A percentile compares a stretch with the other conserved stretches of the same genome.
Evolutionary conservation across 306 rosid genomes (phyloP).

Genomic region (Begonia fuchsioides): DNA sequence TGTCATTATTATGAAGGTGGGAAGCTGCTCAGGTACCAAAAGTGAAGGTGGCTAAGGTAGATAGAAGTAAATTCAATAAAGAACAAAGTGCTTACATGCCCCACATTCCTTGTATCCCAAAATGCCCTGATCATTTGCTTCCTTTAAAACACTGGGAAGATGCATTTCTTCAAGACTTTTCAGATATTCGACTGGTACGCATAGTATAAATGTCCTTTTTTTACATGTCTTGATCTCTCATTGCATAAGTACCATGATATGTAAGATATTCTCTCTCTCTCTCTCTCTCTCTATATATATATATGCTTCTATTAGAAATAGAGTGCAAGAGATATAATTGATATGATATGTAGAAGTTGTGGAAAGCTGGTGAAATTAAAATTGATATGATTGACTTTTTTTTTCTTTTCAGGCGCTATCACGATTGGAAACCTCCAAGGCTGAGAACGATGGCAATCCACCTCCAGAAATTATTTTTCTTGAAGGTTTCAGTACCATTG

Average conservation of each 20-base stretch:
- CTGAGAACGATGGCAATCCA: too few species aligned
- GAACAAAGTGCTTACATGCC: conserved; percentile 89
- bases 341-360: too few species aligned
- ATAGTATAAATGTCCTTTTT: conserved; percentile 1
- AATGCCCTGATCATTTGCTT: conserved; percentile 67
- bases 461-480: too few species aligned
- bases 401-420: too few species aligned
- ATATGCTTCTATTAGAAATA: too few species aligned
- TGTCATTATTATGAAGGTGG: conserved; percentile 38
- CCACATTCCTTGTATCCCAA: conserved; percentile 60
- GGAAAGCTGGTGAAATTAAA: too few species aligned
- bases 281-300: too few species aligned
- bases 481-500: too few species aligned
- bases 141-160: conserved; percentile 80
- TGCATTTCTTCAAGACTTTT: conserved; percentile 61
- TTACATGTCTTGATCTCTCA: not conserved
- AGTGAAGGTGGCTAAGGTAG: conserved; percentile 73
- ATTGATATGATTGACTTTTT: too few species aligned
- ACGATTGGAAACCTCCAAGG: too few species aligned
- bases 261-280: not conserved
- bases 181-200: conserved; percentile 55
- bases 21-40: conserved; percentile 73
- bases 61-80: conserved; percentile 39
- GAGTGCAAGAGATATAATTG: too few species aligned
- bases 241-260: not conserved